Evolutionary conservation across 1,284 basidiomycete genomes (phyloP).

Genomic region (Fomes fomentarius): DNA sequence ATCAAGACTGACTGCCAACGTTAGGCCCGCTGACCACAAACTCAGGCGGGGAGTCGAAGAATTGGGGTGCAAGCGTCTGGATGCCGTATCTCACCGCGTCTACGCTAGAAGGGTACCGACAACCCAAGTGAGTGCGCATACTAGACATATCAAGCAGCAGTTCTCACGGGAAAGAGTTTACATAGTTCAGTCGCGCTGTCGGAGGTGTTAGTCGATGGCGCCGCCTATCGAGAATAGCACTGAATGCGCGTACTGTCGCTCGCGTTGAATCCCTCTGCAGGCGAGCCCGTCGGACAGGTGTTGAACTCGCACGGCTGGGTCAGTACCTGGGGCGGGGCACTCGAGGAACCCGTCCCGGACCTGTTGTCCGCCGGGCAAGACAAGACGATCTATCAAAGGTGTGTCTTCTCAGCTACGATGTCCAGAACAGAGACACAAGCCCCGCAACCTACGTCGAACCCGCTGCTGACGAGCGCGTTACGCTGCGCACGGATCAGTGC

Average conservation of each 20-base stretch:
- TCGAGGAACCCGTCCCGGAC: slow-evolving; percentile 45
- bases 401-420: neutral
- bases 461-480: slow-evolving; percentile 41
- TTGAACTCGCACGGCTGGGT: slow-evolving; percentile 44
- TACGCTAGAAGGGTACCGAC: slow-evolving; percentile 28
- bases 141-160: neutral
- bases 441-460: slow-evolving; percentile 41
- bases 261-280: slow-evolving; percentile 46
- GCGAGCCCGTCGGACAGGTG: slow-evolving; percentile 44
- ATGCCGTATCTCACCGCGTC: slow-evolving; percentile 50
- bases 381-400: slow-evolving; percentile 38
- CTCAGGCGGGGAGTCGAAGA: slow-evolving; percentile 48
- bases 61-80: slow-evolving; percentile 46
- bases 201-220: neutral
- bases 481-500: slow-evolving; percentile 52
- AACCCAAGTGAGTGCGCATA: neutral
- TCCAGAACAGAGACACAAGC: neutral
- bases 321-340: slow-evolving; percentile 27
- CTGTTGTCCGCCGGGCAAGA: slow-evolving; percentile 44
- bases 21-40: slow-evolving; percentile 56
- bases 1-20: slow-evolving; percentile 46
- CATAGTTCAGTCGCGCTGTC: slow-evolving; percentile 41
- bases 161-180: slow-evolving; percentile 35
- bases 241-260: slow-evolving; percentile 40
- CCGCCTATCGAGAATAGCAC: neutral